Conservation (phyloP, 768 basidiomycete genomes). For the Cytidiella melzeri region DNA sequence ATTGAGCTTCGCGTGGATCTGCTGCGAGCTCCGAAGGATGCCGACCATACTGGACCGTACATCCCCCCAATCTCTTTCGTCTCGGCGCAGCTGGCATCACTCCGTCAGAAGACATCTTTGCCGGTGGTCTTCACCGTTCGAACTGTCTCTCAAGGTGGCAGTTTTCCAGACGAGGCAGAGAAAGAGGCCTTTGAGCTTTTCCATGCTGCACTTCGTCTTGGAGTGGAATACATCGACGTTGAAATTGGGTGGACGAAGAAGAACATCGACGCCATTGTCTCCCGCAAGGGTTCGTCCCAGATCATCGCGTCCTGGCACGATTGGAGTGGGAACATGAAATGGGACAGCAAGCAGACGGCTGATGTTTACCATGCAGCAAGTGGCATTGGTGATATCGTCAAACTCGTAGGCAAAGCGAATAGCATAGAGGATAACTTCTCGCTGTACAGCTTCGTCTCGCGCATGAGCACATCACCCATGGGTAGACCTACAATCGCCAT, state of each 20-base stretch:
- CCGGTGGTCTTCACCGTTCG: conserved; percentile 93
- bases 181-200: conserved; percentile 73
- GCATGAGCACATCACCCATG: conserved; percentile 33
- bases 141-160: conserved; percentile 83
- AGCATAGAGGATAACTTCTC: conserved; percentile 72
- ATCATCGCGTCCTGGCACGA: conserved; percentile 96
- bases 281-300: conserved; percentile 63
- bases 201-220: conserved; percentile 71
- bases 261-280: conserved; percentile 49
- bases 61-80: conserved; percentile 73
- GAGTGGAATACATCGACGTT: conserved; percentile 90
- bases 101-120: conserved; percentile 70
- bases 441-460: conserved; percentile 64
- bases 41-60: conserved; percentile 40
- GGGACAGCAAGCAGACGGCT: conserved; percentile 62
- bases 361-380: conserved; percentile 65
- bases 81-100: conserved; percentile 67
- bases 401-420: conserved; percentile 84
- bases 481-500: conserved; percentile 88
- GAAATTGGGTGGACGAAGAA: conserved; percentile 74
- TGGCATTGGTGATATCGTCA: conserved; percentile 80
- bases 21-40: conserved; percentile 47
- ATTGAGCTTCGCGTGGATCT: conserved; percentile 94
- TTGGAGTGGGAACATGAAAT: conserved; percentile 79
- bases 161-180: conserved; percentile 75